Conservation (phyloP, 768 basidiomycete species). For the Mycena olivaceomarginata region DNA sequence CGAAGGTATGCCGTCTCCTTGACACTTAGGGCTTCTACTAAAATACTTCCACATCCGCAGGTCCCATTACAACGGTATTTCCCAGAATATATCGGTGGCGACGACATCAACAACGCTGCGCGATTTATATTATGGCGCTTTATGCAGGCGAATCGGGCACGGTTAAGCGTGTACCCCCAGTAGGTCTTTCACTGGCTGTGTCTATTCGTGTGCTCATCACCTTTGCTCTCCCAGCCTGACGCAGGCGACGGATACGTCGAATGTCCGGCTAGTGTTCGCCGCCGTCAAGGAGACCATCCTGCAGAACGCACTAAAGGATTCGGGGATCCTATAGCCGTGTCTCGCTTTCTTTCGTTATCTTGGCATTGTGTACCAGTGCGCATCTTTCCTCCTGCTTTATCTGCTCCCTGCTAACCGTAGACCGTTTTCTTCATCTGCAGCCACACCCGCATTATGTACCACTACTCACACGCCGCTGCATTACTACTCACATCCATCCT, state of each 20-base stretch:
- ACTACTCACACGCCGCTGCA: conserved; percentile 37
- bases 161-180: conserved; percentile 82
- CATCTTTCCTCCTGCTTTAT: background rate
- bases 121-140: conserved; percentile 88
- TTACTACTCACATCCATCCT: conserved; percentile 14
- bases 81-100: conserved; percentile 71
- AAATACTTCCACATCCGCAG: background rate
- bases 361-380: conserved; percentile 38
- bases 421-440: background rate
- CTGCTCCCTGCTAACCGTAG: background rate
- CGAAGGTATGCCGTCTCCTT: conserved; percentile 60
- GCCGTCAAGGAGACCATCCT: conserved; percentile 96
- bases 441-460: conserved; percentile 37
- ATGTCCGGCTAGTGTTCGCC: conserved; percentile 88
- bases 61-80: conserved; percentile 67
- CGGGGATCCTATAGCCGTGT: conserved; percentile 78
- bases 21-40: background rate
- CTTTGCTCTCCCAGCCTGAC: conserved; percentile 72
- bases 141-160: conserved; percentile 75
- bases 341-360: conserved; percentile 26
- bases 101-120: conserved; percentile 85
- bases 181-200: background rate
- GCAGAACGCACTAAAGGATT: conserved; percentile 91
- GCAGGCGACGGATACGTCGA: conserved; percentile 92
- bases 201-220: background rate